Conservation (phyloP, 768 basidiomycete species). For the Vararia minispora region DNA sequence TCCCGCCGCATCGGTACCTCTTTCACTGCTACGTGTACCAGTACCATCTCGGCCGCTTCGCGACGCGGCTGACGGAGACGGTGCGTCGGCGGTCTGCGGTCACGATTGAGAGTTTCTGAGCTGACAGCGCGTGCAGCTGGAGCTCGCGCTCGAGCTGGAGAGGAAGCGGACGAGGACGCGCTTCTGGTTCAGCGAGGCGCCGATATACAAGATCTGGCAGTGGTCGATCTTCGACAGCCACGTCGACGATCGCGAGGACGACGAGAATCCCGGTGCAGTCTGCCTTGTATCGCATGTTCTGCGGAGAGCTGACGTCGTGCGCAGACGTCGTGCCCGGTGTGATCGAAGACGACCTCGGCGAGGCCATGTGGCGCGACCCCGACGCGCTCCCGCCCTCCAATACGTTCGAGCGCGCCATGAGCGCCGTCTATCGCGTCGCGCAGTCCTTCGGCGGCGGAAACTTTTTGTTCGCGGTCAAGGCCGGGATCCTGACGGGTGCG, state of each 20-base stretch:
- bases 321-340: conserved; percentile 51
- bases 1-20: conserved; percentile 55
- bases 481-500: conserved; percentile 47
- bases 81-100: too few species aligned
- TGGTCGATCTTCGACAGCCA: conserved; percentile 36
- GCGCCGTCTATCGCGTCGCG: conserved; percentile 29
- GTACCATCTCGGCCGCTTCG: conserved; percentile 33
- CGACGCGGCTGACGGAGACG: conserved; percentile 20
- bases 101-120: too few species aligned
- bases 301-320: neutral
- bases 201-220: conserved; percentile 24
- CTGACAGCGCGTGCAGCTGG: conserved; percentile 41
- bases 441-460: conserved; percentile 44
- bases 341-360: conserved; percentile 40
- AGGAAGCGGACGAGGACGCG: conserved; percentile 26
- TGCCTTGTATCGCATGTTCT: neutral
- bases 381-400: conserved; percentile 66
- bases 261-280: conserved; percentile 54
- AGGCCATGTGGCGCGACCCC: conserved; percentile 51
- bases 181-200: conserved; percentile 48
- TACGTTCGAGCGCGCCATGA: conserved; percentile 39
- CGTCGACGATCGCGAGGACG: conserved; percentile 39
- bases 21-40: conserved; percentile 73
- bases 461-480: conserved; percentile 59
- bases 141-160: conserved; percentile 47